Evolutionary conservation across 225 moss, liverwort and hornwort genomes (phyloP).

Genomic region (Lunularia cruciata): DNA sequence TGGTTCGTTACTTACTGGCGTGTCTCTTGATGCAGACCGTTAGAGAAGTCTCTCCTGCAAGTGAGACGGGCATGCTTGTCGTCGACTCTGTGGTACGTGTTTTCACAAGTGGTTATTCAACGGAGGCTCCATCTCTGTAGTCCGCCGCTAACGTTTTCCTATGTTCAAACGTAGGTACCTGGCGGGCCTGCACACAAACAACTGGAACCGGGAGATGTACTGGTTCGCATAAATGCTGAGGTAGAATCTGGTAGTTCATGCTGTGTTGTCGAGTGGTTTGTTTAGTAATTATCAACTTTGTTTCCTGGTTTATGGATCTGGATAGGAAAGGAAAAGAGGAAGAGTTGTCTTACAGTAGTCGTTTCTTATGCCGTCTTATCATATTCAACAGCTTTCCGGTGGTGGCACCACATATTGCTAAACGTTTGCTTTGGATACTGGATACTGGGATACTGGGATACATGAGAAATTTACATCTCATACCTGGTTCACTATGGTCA

Average conservation of each 20-base stretch:
- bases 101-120: not conserved
- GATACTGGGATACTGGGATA: too few species aligned
- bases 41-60: constrained; percentile 55
- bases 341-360: too few species aligned
- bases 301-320: too few species aligned
- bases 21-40: constrained; percentile 48
- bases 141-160: not conserved
- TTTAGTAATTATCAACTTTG: too few species aligned
- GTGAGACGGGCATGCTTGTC: constrained; percentile 87
- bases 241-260: constrained; percentile 20
- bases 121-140: not conserved
- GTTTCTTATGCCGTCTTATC: too few species aligned
- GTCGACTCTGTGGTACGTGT: constrained; percentile 70
- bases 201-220: constrained; percentile 81
- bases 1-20: too few species aligned
- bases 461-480: too few species aligned
- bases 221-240: constrained; percentile 59
- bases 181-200: constrained; percentile 71
- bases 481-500: too few species aligned
- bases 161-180: constrained; percentile 42
- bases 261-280: not conserved
- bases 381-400: too few species aligned
- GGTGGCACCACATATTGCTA: too few species aligned
- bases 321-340: too few species aligned
- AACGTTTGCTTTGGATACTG: too few species aligned